These are phyloP conservation scores for Saccharum hybrid DNA, from an alignment of 202 grass and related monocot genomes.

Conservation along the genomic window DNA sequence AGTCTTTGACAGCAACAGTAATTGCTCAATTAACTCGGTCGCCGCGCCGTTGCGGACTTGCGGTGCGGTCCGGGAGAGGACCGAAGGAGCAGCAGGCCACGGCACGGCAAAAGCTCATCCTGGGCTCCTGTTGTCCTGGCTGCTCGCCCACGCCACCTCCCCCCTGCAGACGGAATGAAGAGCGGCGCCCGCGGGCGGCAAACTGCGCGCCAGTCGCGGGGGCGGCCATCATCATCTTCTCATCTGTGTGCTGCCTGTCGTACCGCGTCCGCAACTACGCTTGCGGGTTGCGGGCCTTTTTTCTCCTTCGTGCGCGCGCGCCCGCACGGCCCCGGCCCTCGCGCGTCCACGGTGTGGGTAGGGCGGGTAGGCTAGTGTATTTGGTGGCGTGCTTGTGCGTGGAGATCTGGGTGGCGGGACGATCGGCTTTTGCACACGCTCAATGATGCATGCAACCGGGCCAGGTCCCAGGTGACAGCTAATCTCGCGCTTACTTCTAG, in stretches of 20 bases:
- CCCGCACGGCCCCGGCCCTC: neutral
- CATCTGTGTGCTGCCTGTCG: neutral
- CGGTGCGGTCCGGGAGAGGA: neutral
- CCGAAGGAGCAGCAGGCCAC: neutral
- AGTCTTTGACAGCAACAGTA: no score
- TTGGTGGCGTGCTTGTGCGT: neutral
- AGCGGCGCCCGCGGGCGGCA: neutral
- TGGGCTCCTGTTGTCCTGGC: no score
- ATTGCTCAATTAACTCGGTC: neutral
- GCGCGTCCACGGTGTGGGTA: neutral
- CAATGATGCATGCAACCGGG: slow-evolving; percentile 30
- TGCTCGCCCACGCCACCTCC: no score
- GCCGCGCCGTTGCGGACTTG: neutral
- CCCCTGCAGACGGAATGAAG: no score
- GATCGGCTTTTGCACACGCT: slow-evolving; percentile 41
- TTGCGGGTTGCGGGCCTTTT: neutral
- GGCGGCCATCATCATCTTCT: slow-evolving; percentile 1
- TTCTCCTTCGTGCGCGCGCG: neutral
- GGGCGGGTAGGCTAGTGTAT: neutral
- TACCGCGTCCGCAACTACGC: neutral
- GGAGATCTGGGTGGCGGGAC: slow-evolving; percentile 28
- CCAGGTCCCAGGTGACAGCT: slow-evolving; percentile 40
- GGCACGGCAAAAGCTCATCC: neutral
- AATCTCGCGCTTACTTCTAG: slow-evolving; percentile 18
- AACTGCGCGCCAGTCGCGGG: slow-evolving; percentile 9